A percentile compares a stretch with the other conserved stretches of the same genome.
Evolutionary conservation across 225 moss, liverwort and hornwort genomes (phyloP).

Genomic region (Thuidium tamariscinum): DNA sequence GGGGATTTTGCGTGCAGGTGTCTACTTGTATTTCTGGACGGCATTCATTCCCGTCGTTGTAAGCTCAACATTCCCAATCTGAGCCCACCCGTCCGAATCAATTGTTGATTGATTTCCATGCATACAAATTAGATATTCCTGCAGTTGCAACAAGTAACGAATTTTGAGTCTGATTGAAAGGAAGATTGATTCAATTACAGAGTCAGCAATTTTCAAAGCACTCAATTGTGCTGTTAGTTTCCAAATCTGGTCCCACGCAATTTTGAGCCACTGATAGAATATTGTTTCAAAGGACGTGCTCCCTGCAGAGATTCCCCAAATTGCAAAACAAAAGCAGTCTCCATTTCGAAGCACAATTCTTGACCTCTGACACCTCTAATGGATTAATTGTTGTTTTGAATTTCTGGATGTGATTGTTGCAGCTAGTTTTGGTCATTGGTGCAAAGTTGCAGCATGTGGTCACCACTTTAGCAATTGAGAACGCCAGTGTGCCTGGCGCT

Average conservation of each 20-base stretch:
- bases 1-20: neutral
- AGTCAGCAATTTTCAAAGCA: neutral
- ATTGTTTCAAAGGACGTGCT: neutral
- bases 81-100: neutral
- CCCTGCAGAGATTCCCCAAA: neutral
- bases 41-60: neutral
- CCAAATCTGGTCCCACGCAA: neutral
- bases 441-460: conserved; percentile 55
- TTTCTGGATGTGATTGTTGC: neutral
- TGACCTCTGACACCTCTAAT: neutral
- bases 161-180: no score
- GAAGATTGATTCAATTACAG: no score
- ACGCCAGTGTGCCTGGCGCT: neutral
- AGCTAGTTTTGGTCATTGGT: conserved; percentile 39
- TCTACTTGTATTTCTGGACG: conserved; percentile 2
- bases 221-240: no score
- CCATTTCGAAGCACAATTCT: neutral
- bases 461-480: conserved; percentile 48
- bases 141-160: no score
- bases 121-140: no score
- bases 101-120: no score
- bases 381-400: neutral
- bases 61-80: neutral
- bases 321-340: neutral
- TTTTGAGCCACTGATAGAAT: neutral